Conservation (phyloP, 148 eudicot species). For the Chenopodium formosanum region DNA sequence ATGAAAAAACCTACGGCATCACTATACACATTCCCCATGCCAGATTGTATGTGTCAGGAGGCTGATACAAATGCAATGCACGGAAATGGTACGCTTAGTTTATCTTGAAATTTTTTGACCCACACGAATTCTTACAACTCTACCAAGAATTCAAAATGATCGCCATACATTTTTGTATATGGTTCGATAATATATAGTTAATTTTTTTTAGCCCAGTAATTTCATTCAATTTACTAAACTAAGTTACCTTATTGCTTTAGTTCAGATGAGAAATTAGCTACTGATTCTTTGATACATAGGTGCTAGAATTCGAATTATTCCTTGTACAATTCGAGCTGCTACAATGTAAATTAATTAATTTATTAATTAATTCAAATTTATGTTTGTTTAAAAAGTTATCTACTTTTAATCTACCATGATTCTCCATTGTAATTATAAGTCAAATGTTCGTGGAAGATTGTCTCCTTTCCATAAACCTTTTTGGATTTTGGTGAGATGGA, state of each 20-base stretch:
- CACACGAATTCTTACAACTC: background rate
- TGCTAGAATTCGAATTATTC: slow-evolving; percentile 1
- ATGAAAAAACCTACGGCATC: slow-evolving; percentile 74
- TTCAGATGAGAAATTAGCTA: slow-evolving; percentile 13
- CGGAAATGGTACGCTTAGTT: slow-evolving; percentile 29
- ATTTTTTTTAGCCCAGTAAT: slow-evolving; percentile 25
- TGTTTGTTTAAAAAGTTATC: background rate
- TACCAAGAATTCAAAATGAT: slow-evolving; percentile 9
- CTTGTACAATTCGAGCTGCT: slow-evolving; percentile 20
- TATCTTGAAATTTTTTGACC: slow-evolving; percentile 14
- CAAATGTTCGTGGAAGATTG: slow-evolving; percentile 18
- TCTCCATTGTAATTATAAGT: background rate
- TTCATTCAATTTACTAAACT: slow-evolving; percentile 11
- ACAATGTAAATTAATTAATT: slow-evolving; percentile 27
- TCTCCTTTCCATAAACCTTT: slow-evolving; percentile 3
- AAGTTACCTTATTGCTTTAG: slow-evolving; percentile 3
- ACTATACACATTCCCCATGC: slow-evolving; percentile 90
- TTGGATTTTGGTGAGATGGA: slow-evolving; percentile 14
- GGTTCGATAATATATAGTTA: slow-evolving; percentile 19
- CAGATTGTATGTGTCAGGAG: slow-evolving; percentile 92
- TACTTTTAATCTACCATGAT: background rate
- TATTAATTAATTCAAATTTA: background rate
- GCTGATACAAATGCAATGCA: slow-evolving; percentile 17
- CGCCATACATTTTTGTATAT: slow-evolving; percentile 26
- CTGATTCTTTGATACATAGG: slow-evolving; percentile 33